Evolutionary conservation across 108 stramenopile genomes (phyloP).

Genomic region (Cylindrotheca closterium): DNA sequence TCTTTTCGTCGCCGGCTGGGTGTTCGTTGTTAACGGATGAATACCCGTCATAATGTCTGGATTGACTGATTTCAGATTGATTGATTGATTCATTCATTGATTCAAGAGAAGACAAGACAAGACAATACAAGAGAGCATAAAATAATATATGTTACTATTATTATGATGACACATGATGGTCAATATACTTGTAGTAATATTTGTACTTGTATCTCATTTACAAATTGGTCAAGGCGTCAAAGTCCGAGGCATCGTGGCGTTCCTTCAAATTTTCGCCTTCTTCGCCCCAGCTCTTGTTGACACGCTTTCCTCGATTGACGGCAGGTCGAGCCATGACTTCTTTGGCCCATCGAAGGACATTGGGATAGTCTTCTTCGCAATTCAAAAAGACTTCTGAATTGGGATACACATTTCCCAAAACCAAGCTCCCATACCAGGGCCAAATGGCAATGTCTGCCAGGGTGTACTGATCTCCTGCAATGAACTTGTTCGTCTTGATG

Average conservation of each 20-base stretch:
- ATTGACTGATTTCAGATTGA: too few relatives aligned
- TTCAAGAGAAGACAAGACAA: too few relatives aligned
- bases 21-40: too few relatives aligned
- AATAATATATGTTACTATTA: too few relatives aligned
- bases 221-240: constrained; percentile 21
- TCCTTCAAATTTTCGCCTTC: constrained; percentile 25
- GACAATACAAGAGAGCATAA: too few relatives aligned
- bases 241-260: constrained; percentile 36
- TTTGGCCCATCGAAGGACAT: constrained; percentile 57
- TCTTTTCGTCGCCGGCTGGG: too few relatives aligned
- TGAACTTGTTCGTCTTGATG: constrained; percentile 42
- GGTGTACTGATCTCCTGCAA: constrained; percentile 75
- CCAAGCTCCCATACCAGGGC: constrained; percentile 68
- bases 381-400: constrained; percentile 46
- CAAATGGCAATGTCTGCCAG: constrained; percentile 84
- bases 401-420: constrained; percentile 26
- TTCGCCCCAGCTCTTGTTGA: constrained; percentile 41
- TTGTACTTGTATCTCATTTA: too few relatives aligned
- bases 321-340: constrained; percentile 39
- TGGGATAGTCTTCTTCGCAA: constrained; percentile 39
- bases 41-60: too few relatives aligned
- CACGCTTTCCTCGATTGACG: constrained; percentile 47
- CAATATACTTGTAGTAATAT: too few relatives aligned
- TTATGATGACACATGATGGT: too few relatives aligned
- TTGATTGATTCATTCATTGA: too few relatives aligned